phyloP scores from a whole-genome alignment of 495 filamentous ascomycete species.

The Physcia stellaris region DNA sequence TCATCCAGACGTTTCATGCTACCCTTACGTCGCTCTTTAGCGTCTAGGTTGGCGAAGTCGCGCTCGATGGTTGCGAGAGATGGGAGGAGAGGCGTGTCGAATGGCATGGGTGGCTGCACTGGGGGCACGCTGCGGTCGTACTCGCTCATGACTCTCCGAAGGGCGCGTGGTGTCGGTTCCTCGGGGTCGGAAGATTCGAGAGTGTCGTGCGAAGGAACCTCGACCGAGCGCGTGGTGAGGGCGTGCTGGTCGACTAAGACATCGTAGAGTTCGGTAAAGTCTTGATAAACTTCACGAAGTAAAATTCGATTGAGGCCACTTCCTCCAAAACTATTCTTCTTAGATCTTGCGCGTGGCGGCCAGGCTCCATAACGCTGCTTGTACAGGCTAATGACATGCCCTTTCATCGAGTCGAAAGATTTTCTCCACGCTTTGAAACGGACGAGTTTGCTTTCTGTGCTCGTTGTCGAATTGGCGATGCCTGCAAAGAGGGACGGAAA shows the following conservation, averaged over 20 bases:
- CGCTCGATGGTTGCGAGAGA: constrained; percentile 46
- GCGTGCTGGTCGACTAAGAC: constrained; percentile 61
- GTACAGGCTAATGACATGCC: constrained; percentile 63
- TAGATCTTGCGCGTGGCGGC: constrained; percentile 82
- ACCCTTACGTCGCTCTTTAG: constrained; percentile 56
- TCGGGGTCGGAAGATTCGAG: constrained; percentile 29
- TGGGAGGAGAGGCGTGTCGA: constrained; percentile 72
- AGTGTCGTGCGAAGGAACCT: constrained; percentile 21
- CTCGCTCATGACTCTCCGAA: constrained; percentile 68
- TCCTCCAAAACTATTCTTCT: constrained; percentile 84
- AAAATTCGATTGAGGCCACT: constrained; percentile 74
- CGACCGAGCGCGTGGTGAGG: constrained; percentile 34
- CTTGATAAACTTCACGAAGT: constrained; percentile 68
- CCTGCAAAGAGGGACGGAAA: constrained; percentile 89
- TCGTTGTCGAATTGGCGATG: constrained; percentile 63
- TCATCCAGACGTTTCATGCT: constrained; percentile 57
- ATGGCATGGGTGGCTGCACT: constrained; percentile 82
- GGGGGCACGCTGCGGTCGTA: constrained; percentile 81
- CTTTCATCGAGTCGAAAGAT: constrained; percentile 59
- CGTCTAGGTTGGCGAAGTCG: constrained; percentile 44
- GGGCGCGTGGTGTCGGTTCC: constrained; percentile 33
- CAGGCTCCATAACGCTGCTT: constrained; percentile 77
- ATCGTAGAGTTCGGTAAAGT: constrained; percentile 79
- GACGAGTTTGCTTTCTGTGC: constrained; percentile 56
- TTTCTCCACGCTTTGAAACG: constrained; percentile 75